Evolutionary conservation across 202 grass and related monocot genomes (phyloP), one percentile per base, ranked within the genome.

Genomic region (Bolboschoenoplectus hybrid): DNA sequence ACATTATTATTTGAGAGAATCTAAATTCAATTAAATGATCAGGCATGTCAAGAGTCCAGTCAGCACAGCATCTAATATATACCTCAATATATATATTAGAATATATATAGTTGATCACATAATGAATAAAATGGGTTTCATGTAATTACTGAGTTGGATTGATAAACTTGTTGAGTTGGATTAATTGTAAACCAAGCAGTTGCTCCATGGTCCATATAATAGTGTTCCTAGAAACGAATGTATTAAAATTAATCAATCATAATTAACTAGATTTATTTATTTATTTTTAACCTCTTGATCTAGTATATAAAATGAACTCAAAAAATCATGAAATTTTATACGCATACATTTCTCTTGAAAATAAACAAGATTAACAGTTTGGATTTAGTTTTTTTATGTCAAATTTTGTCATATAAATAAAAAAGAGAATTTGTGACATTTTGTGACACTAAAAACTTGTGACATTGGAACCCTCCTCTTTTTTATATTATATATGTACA

Each of bases 121-220:
- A 36, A 47, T 74, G n/a, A 74, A 38, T 46, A 6, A 50, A 49
- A 77, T 53, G 0, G 14, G 20, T 50, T 51, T 36, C 13, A 51
- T 46, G 16, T 75, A 75, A 44, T 36, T 35, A 53, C 47, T 52
- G 20, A 52, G 49, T 75, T 52, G 72, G 72, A 75, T 75, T 75
- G 72, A 75, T 52, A 75, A 26, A 53, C 49, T 52, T 16, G 8
- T 9, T 72, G 41, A 19, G 2, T 72, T 72, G 68, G 40, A 72
- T 72, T 6, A 46, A 66, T 72, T 72, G 7, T 72, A 43, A 47
- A 72, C 68, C 68, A 20, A 72, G 40, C 14, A 72, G 41, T 47
- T 72, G 39, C 32, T 80, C 13, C 47, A 80, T 60, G 32, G 36
- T 0, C 55, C 52, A 80, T 80, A 53, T n/a, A 39, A 80, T 39